Evolutionary conservation across 331 rosid genomes (phyloP).

Genomic region (Ulmus americana): DNA sequence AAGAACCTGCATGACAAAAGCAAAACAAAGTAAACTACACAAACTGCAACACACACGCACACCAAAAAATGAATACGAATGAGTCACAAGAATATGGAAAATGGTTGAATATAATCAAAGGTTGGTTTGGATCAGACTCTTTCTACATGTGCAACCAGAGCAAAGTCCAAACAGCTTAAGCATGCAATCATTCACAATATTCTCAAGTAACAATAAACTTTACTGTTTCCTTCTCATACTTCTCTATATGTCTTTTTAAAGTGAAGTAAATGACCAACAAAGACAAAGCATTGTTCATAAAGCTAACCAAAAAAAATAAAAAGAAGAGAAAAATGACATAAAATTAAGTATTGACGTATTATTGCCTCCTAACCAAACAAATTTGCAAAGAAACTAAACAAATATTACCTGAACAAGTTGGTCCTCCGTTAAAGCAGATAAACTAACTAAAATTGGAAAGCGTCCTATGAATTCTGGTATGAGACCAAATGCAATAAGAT

Average conservation of each 20-base stretch:
- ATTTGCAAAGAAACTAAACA: conserved; percentile 1
- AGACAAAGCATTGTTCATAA: too few relatives aligned
- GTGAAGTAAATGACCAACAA: too few relatives aligned
- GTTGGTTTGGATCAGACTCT: background rate
- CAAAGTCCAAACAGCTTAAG: background rate
- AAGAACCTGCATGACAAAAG: conserved; percentile 56
- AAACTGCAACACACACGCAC: background rate
- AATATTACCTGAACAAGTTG: conserved; percentile 80
- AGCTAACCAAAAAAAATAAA: background rate
- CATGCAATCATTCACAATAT: too few relatives aligned
- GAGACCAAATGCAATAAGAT: conserved; percentile 91
- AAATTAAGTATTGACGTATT: too few relatives aligned
- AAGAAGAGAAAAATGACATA: background rate
- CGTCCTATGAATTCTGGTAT: conserved; percentile 98
- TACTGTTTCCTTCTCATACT: too few relatives aligned
- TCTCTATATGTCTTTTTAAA: too few relatives aligned
- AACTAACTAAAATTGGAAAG: conserved; percentile 82
- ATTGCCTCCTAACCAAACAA: background rate
- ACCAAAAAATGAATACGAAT: too few relatives aligned
- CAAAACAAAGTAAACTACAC: conserved; percentile 9
- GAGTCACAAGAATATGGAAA: background rate
- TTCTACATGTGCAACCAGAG: background rate
- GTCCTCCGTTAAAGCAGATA: conserved; percentile 85
- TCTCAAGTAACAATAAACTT: too few relatives aligned
- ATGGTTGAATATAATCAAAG: background rate